Base-by-base conservation (phyloP, 768 basidiomycete genomes). In the Russula lepida region DNA sequence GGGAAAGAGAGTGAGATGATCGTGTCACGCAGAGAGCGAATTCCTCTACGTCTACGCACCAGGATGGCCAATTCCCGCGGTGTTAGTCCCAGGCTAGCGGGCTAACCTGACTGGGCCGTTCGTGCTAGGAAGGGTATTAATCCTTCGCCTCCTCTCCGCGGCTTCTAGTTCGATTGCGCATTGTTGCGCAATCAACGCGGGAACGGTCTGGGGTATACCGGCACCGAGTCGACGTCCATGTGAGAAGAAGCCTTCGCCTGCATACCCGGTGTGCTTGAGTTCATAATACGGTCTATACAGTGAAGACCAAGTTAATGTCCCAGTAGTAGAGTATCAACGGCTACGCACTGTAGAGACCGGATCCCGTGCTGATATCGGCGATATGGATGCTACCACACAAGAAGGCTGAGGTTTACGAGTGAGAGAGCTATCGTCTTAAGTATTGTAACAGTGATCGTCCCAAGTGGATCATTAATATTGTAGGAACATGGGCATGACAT, bases 171-270 rank as follows among this genome's bases (percentile, higher is more conserved):
- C n/a, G 21, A 44, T 21, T 21, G 88, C 92, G 60, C 84, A 86
- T 47, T 74, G 68, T 17, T 82, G 79, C 7, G 85, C 89, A 28
- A 86, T 61, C 68, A 87, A 80, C 13, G 79, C 80, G 2, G 89
- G 82, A 0, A 88, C 68, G 69, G 89, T 77, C 66, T 88, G 89
- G 2, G 85, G 84, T 21, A 85, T 73, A 33, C 82, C 80, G 6
- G 68, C 67, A 19, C 92, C 91, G 0, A 98, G 70, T 27, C 85
- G 75, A 13, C 76, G 76, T 1, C 95, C 95, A n/a, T 78, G 74
- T 27, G 86, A 78, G 71, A 84, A 84, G 79, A 97, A 98, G 3
- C 94, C 95, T 72, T 97, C 94, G 15, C 95, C 93, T 6, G 86
- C 77, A 71, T 94, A 98, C 0, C 94, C 95, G 15, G 83, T 84